These are phyloP conservation scores for Apiotrichum porosum DNA, from an alignment of 1,284 basidiomycete species.

Conservation along the genomic window DNA sequence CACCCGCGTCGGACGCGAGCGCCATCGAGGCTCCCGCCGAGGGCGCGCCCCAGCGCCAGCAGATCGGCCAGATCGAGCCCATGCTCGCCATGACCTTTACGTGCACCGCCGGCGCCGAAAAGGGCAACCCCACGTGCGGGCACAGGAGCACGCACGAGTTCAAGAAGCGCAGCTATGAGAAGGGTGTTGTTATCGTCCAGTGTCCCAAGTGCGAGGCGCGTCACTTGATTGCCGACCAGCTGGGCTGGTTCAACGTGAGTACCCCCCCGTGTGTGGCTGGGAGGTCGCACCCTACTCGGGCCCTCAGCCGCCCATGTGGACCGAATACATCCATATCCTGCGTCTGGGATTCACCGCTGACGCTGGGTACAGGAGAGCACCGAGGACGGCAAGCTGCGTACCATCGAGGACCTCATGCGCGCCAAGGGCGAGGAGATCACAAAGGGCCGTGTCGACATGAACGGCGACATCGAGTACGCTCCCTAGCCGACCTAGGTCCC, in stretches of 20 bases:
- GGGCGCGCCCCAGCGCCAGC: constrained; percentile 16
- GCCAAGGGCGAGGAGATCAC: constrained; percentile 70
- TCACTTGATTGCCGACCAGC: constrained; percentile 82
- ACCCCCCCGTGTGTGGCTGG: background rate
- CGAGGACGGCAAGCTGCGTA: constrained; percentile 64
- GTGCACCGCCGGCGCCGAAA: constrained; percentile 60
- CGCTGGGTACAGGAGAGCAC: constrained; percentile 49
- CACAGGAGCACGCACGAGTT: constrained; percentile 87
- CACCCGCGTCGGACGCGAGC: background rate
- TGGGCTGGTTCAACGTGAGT: constrained; percentile 73
- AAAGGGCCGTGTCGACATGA: constrained; percentile 55
- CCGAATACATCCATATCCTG: background rate
- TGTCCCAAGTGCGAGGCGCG: constrained; percentile 87
- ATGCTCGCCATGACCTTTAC: constrained; percentile 67
- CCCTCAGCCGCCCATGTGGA: background rate
- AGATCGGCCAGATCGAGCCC: constrained; percentile 38
- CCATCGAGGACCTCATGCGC: constrained; percentile 72
- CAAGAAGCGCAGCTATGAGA: constrained; percentile 73
- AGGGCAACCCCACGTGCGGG: constrained; percentile 56
- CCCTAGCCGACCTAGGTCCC: constrained; percentile 1
- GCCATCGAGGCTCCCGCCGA: constrained; percentile 7
- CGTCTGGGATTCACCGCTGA: too few relatives aligned
- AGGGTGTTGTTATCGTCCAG: constrained; percentile 84
- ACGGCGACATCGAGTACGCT: constrained; percentile 51
- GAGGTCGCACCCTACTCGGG: too few relatives aligned